These are phyloP conservation scores for Aspergillus transmontanensis DNA, from an alignment of 2,329 filamentous ascomycete species.

Conservation along the genomic window DNA sequence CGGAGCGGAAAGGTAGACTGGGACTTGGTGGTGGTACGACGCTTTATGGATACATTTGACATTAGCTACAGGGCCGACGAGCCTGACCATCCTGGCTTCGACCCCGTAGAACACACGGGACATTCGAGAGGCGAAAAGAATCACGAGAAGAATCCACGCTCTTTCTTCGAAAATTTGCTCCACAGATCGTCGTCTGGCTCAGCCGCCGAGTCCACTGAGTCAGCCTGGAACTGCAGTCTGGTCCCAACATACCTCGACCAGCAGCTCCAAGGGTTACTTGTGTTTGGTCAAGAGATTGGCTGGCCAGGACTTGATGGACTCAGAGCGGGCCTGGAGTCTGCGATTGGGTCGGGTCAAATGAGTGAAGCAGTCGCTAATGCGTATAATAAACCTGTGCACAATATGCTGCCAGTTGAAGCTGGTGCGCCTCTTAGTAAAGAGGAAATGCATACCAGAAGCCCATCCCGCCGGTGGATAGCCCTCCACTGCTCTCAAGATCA, in stretches of 20 bases:
- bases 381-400: slow-evolving; percentile 17
- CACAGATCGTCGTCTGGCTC: slow-evolving; percentile 19
- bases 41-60: slow-evolving; percentile 56
- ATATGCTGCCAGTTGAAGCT: slow-evolving; percentile 8
- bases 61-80: slow-evolving; percentile 31
- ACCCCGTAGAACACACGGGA: background rate
- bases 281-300: slow-evolving; percentile 53
- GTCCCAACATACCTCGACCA: slow-evolving; percentile 38
- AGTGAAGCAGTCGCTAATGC: slow-evolving; percentile 14
- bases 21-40: slow-evolving; percentile 57
- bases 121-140: background rate
- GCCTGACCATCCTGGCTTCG: background rate
- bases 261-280: slow-evolving; percentile 54
- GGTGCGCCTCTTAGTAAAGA: slow-evolving; percentile 18
- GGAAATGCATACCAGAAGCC: slow-evolving; percentile 35
- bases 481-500: slow-evolving; percentile 23
- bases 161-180: slow-evolving; percentile 28
- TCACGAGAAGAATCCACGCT: slow-evolving; percentile 22
- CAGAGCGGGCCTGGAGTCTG: slow-evolving; percentile 39
- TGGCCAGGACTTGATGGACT: slow-evolving; percentile 52
- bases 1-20: slow-evolving; percentile 58
- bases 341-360: slow-evolving; percentile 31
- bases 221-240: slow-evolving; percentile 39
- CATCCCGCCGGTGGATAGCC: slow-evolving; percentile 30
- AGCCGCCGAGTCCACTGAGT: slow-evolving; percentile 20